A percentile compares a stretch with the other conserved stretches of the same genome.
phyloP scores from a whole-genome alignment of 208 protist genomes.

The Trypanosoma avium region DNA sequence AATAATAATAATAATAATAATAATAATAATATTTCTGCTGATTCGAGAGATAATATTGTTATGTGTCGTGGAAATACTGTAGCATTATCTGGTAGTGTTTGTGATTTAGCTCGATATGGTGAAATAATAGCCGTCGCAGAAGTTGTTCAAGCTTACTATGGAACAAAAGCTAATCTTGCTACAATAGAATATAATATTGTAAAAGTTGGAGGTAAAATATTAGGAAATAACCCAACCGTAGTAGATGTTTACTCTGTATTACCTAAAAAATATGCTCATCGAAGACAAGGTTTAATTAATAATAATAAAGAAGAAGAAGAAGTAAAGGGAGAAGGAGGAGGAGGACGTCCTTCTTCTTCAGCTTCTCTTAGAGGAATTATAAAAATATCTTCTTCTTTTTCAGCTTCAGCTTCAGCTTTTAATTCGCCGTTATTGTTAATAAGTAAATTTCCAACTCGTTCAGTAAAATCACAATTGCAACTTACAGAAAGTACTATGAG shows the following conservation, averaged over 20 bases:
- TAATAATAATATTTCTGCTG: neutral
- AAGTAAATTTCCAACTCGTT: conserved; percentile 18
- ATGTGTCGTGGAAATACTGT: conserved; percentile 44
- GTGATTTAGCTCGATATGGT: conserved; percentile 58
- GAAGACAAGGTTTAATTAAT: conserved; percentile 42
- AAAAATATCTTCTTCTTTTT: too few species aligned
- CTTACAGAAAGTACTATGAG: conserved; percentile 35
- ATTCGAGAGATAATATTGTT: neutral
- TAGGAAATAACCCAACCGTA: conserved; percentile 41
- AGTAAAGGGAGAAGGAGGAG: neutral
- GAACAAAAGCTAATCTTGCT: conserved; percentile 66
- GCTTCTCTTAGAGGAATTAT: too few species aligned
- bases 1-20: neutral
- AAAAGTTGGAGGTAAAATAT: conserved; percentile 47
- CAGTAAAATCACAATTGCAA: conserved; percentile 38
- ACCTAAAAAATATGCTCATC: conserved; percentile 70
- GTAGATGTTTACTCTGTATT: conserved; percentile 77
- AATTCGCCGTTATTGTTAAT: too few species aligned
- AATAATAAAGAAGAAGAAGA: conserved; percentile 1
- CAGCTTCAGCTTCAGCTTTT: too few species aligned
- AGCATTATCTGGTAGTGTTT: conserved; percentile 65
- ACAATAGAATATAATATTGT: conserved; percentile 84
- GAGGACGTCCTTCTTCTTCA: too few species aligned
- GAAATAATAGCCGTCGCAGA: conserved; percentile 79
- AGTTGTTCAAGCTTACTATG: conserved; percentile 67